A percentile compares a stretch with the other conserved stretches of the same genome.
Conservation (phyloP, 805 yeast genomes). For the Zygoascus bituminiphila region DNA sequence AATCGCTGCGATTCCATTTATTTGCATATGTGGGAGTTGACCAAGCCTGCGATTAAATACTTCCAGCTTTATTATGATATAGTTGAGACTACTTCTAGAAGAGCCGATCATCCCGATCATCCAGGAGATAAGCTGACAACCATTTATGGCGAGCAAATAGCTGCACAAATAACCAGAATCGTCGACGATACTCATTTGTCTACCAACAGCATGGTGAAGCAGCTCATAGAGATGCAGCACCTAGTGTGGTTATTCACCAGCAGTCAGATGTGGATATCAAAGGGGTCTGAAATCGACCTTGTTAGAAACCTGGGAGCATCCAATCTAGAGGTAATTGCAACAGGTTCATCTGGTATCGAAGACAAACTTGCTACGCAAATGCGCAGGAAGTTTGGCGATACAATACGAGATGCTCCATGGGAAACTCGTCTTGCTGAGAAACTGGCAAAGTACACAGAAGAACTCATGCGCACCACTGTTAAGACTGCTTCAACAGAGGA, state of each 20-base stretch:
- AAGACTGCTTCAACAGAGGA: slow-evolving; percentile 12
- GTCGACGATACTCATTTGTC: neutral
- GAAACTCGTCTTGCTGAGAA: slow-evolving; percentile 17
- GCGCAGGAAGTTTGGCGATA: neutral
- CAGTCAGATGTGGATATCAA: neutral
- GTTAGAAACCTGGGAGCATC: neutral
- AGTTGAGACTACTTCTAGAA: neutral
- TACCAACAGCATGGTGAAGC: neutral
- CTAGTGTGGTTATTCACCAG: neutral
- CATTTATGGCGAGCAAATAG: neutral
- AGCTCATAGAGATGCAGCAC: neutral
- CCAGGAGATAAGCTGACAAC: neutral
- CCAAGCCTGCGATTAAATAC: neutral
- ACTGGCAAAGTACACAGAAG: slow-evolving; percentile 26
- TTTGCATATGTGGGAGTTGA: neutral
- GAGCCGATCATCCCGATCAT: neutral
- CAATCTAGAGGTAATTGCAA: neutral
- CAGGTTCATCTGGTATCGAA: neutral
- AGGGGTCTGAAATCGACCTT: neutral
- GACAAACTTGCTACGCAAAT: neutral
- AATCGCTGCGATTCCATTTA: neutral
- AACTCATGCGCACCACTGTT: slow-evolving; percentile 21
- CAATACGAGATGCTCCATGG: neutral
- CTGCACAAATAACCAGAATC: neutral
- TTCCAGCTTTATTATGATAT: neutral